Percentiles rank a stretch among this genome's conserved stretches.
Conservation (phyloP, 257 asterid species). For the Petunia axillaris region DNA sequence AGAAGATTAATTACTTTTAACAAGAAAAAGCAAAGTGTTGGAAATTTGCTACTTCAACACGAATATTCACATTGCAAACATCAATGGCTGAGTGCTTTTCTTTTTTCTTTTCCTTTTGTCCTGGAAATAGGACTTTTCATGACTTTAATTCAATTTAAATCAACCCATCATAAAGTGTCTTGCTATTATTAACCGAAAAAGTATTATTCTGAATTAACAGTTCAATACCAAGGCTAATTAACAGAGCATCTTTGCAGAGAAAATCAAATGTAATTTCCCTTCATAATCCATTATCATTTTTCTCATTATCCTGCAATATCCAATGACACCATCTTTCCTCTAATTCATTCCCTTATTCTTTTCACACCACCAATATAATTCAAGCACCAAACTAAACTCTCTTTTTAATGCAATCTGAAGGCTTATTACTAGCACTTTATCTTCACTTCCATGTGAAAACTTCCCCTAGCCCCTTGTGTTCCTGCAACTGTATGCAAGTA, state of each 20-base stretch:
- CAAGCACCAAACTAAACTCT: too few species aligned
- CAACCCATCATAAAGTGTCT: background rate
- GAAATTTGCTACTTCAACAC: background rate
- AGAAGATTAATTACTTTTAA: background rate
- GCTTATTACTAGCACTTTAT: too few species aligned
- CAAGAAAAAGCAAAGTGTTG: background rate
- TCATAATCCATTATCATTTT: constrained; percentile 13
- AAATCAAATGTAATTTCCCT: background rate
- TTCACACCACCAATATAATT: constrained; percentile 8
- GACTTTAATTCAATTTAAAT: background rate
- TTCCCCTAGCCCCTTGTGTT: too few species aligned
- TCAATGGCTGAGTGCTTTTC: background rate
- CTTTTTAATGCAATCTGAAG: too few species aligned
- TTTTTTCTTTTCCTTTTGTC: background rate
- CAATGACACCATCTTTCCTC: constrained; percentile 32
- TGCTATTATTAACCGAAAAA: background rate
- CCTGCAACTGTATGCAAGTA: too few species aligned
- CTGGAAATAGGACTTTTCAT: background rate
- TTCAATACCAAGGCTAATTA: background rate
- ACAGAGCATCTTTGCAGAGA: background rate
- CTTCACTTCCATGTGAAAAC: too few species aligned
- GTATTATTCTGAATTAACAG: background rate
- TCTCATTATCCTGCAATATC: constrained; percentile 33
- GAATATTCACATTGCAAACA: background rate
- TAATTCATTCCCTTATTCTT: constrained; percentile 33